Evolutionary conservation across 2,329 filamentous ascomycete species (phyloP).

Genomic region (Fusarium equiseti): DNA sequence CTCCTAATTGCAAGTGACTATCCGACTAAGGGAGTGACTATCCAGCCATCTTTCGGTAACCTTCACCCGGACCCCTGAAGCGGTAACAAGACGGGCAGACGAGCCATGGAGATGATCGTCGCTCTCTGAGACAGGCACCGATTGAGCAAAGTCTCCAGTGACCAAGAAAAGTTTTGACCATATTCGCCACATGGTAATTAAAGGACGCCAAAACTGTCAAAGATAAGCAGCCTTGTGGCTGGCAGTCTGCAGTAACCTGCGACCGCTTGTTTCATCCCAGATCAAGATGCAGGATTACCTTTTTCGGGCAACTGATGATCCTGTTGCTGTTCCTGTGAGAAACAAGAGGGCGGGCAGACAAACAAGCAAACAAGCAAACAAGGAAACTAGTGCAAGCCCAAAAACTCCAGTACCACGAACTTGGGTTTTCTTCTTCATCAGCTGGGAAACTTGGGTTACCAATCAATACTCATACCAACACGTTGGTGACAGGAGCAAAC

Average conservation of each 20-base stretch:
- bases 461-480: slow-evolving; percentile 15
- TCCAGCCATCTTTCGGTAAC: slow-evolving; percentile 15
- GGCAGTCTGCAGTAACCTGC: slow-evolving; percentile 4
- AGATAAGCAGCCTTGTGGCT: slow-evolving; percentile 28
- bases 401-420: slow-evolving; percentile 21
- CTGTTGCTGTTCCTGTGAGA: not conserved
- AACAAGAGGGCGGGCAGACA: slow-evolving; percentile 1
- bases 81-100: slow-evolving; percentile 18
- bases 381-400: slow-evolving; percentile 11
- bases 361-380: slow-evolving; percentile 3
- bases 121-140: slow-evolving; percentile 35
- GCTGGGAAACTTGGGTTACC: slow-evolving; percentile 5
- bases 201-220: slow-evolving; percentile 36
- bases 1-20: slow-evolving; percentile 14
- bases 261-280: slow-evolving; percentile 42
- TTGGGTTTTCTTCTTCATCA: slow-evolving; percentile 23
- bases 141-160: not conserved
- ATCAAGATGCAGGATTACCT: slow-evolving; percentile 20
- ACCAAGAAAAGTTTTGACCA: slow-evolving; percentile 13
- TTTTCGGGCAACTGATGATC: not conserved
- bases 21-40: slow-evolving; percentile 2
- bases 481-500: slow-evolving; percentile 6
- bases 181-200: slow-evolving; percentile 41
- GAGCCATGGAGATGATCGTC: slow-evolving; percentile 19
- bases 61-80: slow-evolving; percentile 23